These are phyloP conservation scores for Penicillium soppii DNA, from an alignment of 495 filamentous ascomycete genomes.

Conservation along the genomic window DNA sequence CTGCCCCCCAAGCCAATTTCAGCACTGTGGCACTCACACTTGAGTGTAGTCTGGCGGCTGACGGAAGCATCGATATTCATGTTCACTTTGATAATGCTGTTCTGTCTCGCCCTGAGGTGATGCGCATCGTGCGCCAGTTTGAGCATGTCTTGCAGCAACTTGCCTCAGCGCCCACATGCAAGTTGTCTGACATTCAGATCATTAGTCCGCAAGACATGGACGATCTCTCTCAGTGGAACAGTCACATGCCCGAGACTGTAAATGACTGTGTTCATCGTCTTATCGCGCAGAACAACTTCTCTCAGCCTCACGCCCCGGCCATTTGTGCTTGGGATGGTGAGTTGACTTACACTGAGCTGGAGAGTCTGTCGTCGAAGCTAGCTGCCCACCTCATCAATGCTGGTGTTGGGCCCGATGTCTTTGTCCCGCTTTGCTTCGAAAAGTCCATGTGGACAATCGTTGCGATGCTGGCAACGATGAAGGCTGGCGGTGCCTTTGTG, in stretches of 20 bases:
- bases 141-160: slow-evolving; percentile 17
- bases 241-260: slow-evolving; percentile 10
- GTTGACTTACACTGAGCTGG: slow-evolving; percentile 48
- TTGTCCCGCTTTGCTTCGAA: slow-evolving; percentile 46
- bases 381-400: slow-evolving; percentile 27
- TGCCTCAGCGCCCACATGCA: neutral
- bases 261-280: slow-evolving; percentile 36
- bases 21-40: slow-evolving; percentile 17
- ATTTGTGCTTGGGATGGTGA: slow-evolving; percentile 46
- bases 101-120: slow-evolving; percentile 3
- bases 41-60: slow-evolving; percentile 14
- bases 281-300: slow-evolving; percentile 24
- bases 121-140: slow-evolving; percentile 20
- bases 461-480: slow-evolving; percentile 41
- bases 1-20: slow-evolving; percentile 12
- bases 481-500: slow-evolving; percentile 34
- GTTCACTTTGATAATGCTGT: slow-evolving; percentile 18
- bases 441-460: slow-evolving; percentile 46
- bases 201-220: slow-evolving; percentile 13
- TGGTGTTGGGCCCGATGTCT: slow-evolving; percentile 29
- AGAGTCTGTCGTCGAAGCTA: slow-evolving; percentile 25
- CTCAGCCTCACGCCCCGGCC: slow-evolving; percentile 25
- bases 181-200: slow-evolving; percentile 12
- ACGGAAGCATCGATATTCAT: slow-evolving; percentile 2
- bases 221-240: slow-evolving; percentile 22